Conservation (phyloP, 164 flowering plant genomes). For the grape (Vitis vinifera) region ASM3070453v1 NC_081811.1:6321001-6321500, state of each 20-base stretch:
- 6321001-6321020: background rate
- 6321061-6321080: slow-evolving; percentile 6
- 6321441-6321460: background rate
- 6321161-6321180: background rate
- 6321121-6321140: slow-evolving; percentile 21
- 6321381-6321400: slow-evolving; percentile 19
- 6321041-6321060: slow-evolving; percentile 21
- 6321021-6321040: slow-evolving; percentile 13
- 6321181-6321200: slow-evolving; percentile 8
- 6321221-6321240: background rate
- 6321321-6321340: background rate
- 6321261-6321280: background rate
- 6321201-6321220: background rate
- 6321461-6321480: slow-evolving; percentile 9
- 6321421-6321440: slow-evolving; percentile 14
- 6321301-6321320: background rate
- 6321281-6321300: background rate
- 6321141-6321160: background rate
- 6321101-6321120: slow-evolving; percentile 26
- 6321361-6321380: slow-evolving; percentile 22
- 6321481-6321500: slow-evolving; percentile 29
- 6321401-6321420: slow-evolving; percentile 14
- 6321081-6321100: slow-evolving; percentile 16
- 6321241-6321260: background rate
- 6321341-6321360: slow-evolving; percentile 19